These are phyloP conservation scores for Aciculosporium take DNA, from an alignment of 2,329 filamentous ascomycete genomes.

Conservation along the genomic window DNA sequence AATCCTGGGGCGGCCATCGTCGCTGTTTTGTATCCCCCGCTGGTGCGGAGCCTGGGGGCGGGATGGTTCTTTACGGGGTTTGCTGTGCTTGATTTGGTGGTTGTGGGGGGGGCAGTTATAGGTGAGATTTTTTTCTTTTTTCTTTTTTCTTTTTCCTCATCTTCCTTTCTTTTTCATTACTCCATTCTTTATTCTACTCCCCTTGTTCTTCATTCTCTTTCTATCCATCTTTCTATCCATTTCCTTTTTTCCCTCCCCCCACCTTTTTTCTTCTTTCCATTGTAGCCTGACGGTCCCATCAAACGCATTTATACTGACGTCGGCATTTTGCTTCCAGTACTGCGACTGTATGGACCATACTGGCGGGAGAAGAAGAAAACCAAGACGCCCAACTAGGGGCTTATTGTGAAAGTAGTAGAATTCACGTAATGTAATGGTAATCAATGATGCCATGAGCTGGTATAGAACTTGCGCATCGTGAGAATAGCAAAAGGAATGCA, in stretches of 20 bases:
- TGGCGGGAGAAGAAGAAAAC: not conserved
- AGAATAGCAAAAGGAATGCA: no score
- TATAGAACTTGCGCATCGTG: no score
- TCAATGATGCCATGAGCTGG: not conserved
- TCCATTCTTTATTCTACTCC: not conserved
- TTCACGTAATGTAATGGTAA: no score
- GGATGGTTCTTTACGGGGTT: slow-evolving; percentile 27
- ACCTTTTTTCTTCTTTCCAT: no score
- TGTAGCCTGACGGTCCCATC: not conserved
- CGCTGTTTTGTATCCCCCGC: slow-evolving; percentile 19
- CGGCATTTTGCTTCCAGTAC: not conserved
- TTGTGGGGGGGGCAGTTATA: slow-evolving; percentile 12
- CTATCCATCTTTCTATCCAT: no score
- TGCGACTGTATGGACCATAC: not conserved
- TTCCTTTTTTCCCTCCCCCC: no score
- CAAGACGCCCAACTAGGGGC: not conserved
- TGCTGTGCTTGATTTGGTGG: slow-evolving; percentile 16
- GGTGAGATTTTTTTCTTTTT: slow-evolving; percentile 5
- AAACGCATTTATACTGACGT: not conserved
- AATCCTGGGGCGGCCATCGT: slow-evolving; percentile 25
- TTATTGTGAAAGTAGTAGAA: not conserved
- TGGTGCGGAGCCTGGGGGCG: slow-evolving; percentile 21
- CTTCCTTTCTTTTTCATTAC: no score
- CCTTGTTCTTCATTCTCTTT: no score
- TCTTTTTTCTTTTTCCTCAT: not conserved